Percentiles rank a stretch among this genome's conserved stretches.
phyloP scores from a whole-genome alignment of 2,329 filamentous ascomycete genomes.

The Talaromyces sp. region DNA sequence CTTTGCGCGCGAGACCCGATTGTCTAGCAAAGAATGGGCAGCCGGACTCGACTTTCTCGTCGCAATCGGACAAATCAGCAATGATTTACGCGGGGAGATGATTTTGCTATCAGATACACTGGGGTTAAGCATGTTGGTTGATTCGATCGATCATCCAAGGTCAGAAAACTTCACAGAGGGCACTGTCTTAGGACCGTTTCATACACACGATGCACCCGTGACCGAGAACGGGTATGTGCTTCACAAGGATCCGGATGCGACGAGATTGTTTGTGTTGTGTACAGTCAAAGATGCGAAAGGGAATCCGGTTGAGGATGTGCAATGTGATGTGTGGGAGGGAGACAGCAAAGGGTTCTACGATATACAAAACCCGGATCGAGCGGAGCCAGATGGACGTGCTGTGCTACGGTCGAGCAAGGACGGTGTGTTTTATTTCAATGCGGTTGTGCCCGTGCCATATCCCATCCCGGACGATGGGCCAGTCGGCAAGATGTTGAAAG shows the following conservation, averaged over 20 bases:
- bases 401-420: constrained; percentile 67
- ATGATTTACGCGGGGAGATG: constrained; percentile 8
- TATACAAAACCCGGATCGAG: constrained; percentile 66
- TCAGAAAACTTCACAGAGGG: constrained; percentile 68
- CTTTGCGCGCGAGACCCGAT: constrained; percentile 74
- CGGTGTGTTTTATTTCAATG: constrained; percentile 80
- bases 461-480: constrained; percentile 82
- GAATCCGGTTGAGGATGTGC: constrained; percentile 62
- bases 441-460: constrained; percentile 80
- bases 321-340: constrained; percentile 82
- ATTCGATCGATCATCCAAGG: constrained; percentile 81
- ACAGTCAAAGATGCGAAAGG: constrained; percentile 65
- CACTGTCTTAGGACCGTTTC: constrained; percentile 66
- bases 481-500: constrained; percentile 68
- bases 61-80: constrained; percentile 63
- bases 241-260: constrained; percentile 44
- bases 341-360: constrained; percentile 74
- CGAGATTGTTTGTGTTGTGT: constrained; percentile 70
- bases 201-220: constrained; percentile 10
- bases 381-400: constrained; percentile 68
- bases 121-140: constrained; percentile 75
- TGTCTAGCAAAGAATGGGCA: constrained; percentile 79
- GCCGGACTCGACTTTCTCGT: constrained; percentile 69
- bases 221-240: constrained; percentile 6
- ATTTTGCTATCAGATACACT: constrained; percentile 57